Evolutionary conservation across 345 rosid species (phyloP).

Genomic region (Citrus mangshanensis): DNA sequence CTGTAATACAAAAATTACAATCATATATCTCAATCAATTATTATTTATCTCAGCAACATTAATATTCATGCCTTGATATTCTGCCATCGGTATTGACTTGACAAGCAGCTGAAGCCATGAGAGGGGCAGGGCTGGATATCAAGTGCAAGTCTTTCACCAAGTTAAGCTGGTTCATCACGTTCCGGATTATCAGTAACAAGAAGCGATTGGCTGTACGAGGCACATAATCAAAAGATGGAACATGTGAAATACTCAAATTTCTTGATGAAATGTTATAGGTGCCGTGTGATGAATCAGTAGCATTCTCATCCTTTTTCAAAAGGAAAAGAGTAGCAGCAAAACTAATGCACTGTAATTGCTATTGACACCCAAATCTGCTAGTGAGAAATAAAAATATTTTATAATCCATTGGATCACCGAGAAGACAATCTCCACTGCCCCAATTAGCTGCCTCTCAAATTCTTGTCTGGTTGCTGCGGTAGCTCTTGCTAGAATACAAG

Average conservation of each 20-base stretch:
- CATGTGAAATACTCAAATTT: not conserved
- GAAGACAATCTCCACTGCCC: not conserved
- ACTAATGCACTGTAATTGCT: not conserved
- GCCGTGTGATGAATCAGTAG: not conserved
- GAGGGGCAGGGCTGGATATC: not conserved
- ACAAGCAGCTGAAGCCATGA: not conserved
- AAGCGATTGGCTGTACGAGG: not conserved
- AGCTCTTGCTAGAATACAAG: not conserved
- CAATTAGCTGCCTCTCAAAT: not conserved
- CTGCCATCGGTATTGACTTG: not conserved
- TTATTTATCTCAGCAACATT: not conserved
- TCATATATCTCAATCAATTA: not conserved
- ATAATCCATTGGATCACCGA: not conserved
- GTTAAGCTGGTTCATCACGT: not conserved
- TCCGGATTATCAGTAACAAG: not conserved
- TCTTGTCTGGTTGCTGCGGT: not conserved
- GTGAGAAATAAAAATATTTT: not conserved
- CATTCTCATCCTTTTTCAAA: not conserved
- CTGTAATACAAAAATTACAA: not conserved
- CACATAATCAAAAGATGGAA: not conserved
- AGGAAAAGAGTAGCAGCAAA: not conserved
- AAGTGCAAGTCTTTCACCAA: not conserved
- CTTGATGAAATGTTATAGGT: not conserved
- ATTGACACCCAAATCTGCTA: not conserved
- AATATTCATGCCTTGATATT: not conserved